A percentile compares a stretch with the other conserved stretches of the same genome.
Evolutionary conservation across 179 eudicot genomes (phyloP).

Genomic region (Nepenthes alata): DNA sequence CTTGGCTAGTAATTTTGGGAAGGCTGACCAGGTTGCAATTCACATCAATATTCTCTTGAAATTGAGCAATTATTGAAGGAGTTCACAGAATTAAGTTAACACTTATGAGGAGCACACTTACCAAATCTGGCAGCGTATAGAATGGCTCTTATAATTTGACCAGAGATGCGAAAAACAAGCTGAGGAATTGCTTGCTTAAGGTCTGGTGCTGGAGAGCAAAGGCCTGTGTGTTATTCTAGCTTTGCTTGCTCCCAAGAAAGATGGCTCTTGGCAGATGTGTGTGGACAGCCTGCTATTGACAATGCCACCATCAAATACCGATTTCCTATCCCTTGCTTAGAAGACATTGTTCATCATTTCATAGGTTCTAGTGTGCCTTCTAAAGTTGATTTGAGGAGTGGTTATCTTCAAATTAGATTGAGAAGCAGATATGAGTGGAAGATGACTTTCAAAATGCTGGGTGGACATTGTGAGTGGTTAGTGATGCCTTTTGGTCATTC

Average conservation of each 20-base stretch:
- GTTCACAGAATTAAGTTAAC: neutral
- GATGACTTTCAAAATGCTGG: neutral
- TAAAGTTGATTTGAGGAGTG: no score
- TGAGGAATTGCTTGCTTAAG: neutral
- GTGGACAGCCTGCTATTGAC: neutral
- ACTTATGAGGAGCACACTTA: neutral
- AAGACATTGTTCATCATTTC: neutral
- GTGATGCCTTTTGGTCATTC: neutral
- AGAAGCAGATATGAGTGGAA: neutral
- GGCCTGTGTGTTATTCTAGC: neutral
- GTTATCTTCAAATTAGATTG: neutral
- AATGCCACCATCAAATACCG: neutral
- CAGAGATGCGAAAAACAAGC: neutral
- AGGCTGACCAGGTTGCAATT: neutral
- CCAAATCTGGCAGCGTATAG: neutral
- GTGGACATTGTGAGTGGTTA: neutral
- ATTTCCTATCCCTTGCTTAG: neutral
- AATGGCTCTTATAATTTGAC: neutral
- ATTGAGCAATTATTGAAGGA: neutral
- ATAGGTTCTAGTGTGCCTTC: neutral
- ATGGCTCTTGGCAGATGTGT: neutral
- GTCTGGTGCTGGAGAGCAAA: neutral
- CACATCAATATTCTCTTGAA: neutral
- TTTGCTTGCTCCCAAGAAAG: neutral
- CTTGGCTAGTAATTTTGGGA: no score